Conservation (phyloP, 257 asterid genomes). For the Solanum neorickii region DNA sequence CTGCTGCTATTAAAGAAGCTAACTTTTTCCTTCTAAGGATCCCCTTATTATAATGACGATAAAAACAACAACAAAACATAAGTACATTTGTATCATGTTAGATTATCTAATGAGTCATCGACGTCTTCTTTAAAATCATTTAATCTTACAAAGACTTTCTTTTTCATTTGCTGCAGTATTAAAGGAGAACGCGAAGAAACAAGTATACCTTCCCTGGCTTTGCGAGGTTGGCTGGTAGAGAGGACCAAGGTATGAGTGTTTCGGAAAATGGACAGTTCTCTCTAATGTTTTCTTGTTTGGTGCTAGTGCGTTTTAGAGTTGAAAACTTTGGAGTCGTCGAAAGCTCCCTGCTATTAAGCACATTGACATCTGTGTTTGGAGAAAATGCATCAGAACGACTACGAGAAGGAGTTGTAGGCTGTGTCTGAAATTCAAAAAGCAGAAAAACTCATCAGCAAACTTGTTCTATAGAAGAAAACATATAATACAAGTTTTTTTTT, state of each 20-base stretch:
- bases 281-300: constrained; percentile 30
- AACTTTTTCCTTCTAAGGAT: constrained; percentile 54
- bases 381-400: constrained; percentile 21
- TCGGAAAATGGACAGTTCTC: constrained; percentile 34
- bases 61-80: background rate
- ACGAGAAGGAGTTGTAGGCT: constrained; percentile 31
- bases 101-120: background rate
- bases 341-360: background rate
- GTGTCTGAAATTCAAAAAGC: constrained; percentile 19
- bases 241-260: constrained; percentile 49
- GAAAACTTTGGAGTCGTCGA: constrained; percentile 14
- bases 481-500: background rate
- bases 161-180: background rate
- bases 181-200: background rate
- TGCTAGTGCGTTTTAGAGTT: constrained; percentile 15
- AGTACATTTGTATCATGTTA: background rate
- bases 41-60: constrained; percentile 24
- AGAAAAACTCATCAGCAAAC: background rate
- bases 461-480: background rate
- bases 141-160: background rate
- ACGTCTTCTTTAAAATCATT: background rate
- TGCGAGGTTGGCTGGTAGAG: constrained; percentile 50
- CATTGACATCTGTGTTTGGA: constrained; percentile 14
- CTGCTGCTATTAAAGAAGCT: constrained; percentile 64
- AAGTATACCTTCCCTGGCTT: constrained; percentile 60